These are phyloP conservation scores for Ophiocordyceps sinensis DNA, from an alignment of 2,329 filamentous ascomycete genomes.

Conservation along the genomic window DNA sequence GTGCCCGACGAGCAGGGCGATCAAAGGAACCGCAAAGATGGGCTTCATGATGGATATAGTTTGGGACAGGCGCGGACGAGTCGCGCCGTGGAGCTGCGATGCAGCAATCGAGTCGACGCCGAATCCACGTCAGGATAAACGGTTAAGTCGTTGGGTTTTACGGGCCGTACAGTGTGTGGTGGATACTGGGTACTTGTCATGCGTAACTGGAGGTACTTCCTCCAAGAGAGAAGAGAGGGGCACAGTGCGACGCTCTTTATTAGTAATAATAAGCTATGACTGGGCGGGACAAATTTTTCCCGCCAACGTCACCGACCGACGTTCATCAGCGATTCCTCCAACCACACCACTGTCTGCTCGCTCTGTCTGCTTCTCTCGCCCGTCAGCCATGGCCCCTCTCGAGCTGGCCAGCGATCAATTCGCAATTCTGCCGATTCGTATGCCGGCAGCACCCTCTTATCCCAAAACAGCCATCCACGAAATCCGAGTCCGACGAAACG, in stretches of 20 bases:
- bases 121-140: neutral
- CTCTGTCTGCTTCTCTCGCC: neutral
- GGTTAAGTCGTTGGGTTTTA: too few relatives aligned
- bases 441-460: conserved; percentile 49
- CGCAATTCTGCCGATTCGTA: conserved; percentile 50
- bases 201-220: too few relatives aligned
- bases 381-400: conserved; percentile 14
- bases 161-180: too few relatives aligned
- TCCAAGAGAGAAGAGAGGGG: too few relatives aligned
- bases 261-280: too few relatives aligned
- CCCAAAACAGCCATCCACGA: conserved; percentile 57
- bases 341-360: too few relatives aligned
- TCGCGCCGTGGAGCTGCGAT: neutral
- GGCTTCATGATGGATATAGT: conserved; percentile 33
- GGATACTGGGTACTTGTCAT: too few relatives aligned
- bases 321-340: neutral
- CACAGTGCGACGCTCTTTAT: too few relatives aligned
- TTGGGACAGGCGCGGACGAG: neutral
- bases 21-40: conserved; percentile 42
- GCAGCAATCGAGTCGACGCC: neutral
- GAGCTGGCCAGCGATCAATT: conserved; percentile 38
- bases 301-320: neutral
- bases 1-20: conserved; percentile 46
- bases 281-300: neutral
- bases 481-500: conserved; percentile 73